Evolutionary conservation across 495 filamentous ascomycete species (phyloP), one percentile per base, ranked within the genome.

Genomic region (Penicillium coffeae): DNA sequence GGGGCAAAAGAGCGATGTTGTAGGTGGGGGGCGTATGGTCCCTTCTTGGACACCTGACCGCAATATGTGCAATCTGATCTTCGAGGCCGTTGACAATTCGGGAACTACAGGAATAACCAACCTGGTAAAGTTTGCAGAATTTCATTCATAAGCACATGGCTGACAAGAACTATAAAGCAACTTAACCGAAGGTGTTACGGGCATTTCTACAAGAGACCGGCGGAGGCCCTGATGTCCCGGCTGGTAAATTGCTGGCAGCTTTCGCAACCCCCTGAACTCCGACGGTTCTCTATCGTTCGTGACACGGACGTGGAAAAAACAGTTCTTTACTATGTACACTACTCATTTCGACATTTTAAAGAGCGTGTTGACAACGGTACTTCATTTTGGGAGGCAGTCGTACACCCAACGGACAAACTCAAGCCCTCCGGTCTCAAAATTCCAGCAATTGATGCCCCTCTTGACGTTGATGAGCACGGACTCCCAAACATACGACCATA

Each of bases 241-340:
- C 56, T 87, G 20, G 77, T 76, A 1, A 77, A 85, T 52, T 68
- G 74, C 47, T 85, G 81, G 73, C 73, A 79, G 37, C 43, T 77
- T 21, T 81, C 80, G 2, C 85, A 88, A 48, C 85, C 85, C 14
- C 64, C 71, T 14, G 74, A 85, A 55, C 69, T 88, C 36, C 76
- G 76, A 20, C 80, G 86, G 56, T 62, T 84, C n/a, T 74, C 78
- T 19, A 71, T 88, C 15, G 70, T 88, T 34, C 68, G 81, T 50
- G 85, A 88, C 52, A 80, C 76, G 14, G 69, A 66, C 9, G 68
- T 84, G 15, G 67, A 65, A 10, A 68, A 68, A 2, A 81, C 77
- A 19, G 68, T 69, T 14, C 70, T 75, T 5, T 76, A 81, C 45
- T 86, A 82, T 56, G 57, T 80, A 14, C 80, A 86, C 45, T 83